Evolutionary conservation across 106 monocot genomes (phyloP).

Genomic region (Alisma plantagoaquatica): DNA sequence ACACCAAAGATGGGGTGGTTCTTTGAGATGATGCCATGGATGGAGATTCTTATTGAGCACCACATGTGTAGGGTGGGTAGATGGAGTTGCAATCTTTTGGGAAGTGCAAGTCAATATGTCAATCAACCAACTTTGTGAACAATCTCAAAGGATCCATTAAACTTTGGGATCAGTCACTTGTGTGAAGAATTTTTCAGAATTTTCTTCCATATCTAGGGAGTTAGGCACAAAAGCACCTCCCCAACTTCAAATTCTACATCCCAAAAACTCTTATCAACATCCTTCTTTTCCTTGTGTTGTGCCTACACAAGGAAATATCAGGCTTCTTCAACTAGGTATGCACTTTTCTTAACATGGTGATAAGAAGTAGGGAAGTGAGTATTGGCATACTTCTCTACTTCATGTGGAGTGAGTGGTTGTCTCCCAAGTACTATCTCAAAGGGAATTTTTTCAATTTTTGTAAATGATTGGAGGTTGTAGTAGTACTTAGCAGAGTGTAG

Average conservation of each 20-base stretch:
- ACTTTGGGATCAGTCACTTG: neutral
- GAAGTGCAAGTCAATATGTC: neutral
- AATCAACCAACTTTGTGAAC: neutral
- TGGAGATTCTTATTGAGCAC: no score
- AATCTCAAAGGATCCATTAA: neutral
- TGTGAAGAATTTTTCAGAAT: neutral
- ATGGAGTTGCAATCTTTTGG: neutral
- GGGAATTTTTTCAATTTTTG: neutral
- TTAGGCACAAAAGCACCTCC: neutral
- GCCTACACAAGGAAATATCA: neutral
- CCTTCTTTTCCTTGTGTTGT: neutral
- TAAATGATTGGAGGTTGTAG: neutral
- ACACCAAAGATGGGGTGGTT: no score
- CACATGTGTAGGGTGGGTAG: no score
- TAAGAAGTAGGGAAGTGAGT: neutral
- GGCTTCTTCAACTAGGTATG: neutral
- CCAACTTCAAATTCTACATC: neutral
- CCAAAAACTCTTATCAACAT: neutral
- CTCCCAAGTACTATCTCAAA: neutral
- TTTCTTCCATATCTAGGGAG: neutral
- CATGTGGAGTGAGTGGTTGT: neutral
- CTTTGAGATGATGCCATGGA: no score
- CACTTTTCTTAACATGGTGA: neutral
- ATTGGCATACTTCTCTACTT: neutral
- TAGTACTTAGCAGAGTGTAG: neutral